These are phyloP conservation scores for Triticum turgidum DNA, from an alignment of 176 grass and related monocot species.

Conservation along the genomic window DNA sequence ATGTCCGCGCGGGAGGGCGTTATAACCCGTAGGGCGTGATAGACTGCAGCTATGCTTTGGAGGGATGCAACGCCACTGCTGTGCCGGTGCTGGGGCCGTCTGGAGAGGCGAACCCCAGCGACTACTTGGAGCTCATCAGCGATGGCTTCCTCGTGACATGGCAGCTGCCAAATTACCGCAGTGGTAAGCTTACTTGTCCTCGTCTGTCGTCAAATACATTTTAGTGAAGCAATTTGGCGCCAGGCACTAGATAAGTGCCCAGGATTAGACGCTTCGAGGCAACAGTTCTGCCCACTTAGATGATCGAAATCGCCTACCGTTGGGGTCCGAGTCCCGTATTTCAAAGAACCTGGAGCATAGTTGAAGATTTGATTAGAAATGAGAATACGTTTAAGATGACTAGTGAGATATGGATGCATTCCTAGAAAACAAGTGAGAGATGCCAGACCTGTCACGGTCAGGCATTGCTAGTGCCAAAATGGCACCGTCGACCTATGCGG, in stretches of 20 bases:
- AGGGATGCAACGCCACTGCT: not conserved
- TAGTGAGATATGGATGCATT: no score
- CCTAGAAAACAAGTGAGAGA: no score
- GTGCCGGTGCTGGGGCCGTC: not conserved
- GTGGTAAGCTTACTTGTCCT: not conserved
- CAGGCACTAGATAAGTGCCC: not conserved
- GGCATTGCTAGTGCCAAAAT: no score
- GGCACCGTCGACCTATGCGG: no score
- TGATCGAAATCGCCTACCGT: not conserved
- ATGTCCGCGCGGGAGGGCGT: not conserved
- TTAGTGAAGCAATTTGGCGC: no score
- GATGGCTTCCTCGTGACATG: slow-evolving; percentile 37
- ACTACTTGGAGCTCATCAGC: slow-evolving; percentile 14
- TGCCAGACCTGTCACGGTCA: no score
- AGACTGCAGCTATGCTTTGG: not conserved
- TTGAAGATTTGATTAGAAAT: not conserved
- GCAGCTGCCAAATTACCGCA: not conserved
- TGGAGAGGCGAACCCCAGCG: not conserved
- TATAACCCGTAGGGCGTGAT: not conserved
- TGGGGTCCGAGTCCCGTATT: not conserved
- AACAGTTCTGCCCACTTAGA: not conserved
- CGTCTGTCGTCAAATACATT: no score
- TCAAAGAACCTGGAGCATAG: not conserved
- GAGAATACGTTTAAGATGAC: not conserved
- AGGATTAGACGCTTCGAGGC: not conserved